Percentiles rank a stretch among this genome's conserved stretches.
Evolutionary conservation across 768 basidiomycete species (phyloP).

Genomic region (Amanita molliuscula): DNA sequence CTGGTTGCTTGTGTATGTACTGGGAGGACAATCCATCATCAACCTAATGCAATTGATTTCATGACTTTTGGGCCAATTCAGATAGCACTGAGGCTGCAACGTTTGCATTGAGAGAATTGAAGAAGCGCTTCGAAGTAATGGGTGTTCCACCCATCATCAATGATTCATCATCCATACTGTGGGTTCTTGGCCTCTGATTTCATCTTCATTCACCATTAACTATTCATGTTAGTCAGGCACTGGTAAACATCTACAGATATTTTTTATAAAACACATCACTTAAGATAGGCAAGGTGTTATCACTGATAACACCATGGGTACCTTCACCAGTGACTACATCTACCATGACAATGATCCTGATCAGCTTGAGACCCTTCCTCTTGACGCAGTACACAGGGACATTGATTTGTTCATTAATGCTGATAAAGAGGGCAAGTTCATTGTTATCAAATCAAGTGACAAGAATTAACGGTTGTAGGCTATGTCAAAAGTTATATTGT

Average conservation of each 20-base stretch:
- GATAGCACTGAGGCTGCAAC: conserved; percentile 35
- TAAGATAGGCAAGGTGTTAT: conserved; percentile 16
- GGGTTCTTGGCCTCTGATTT: conserved; percentile 13
- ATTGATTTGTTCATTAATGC: conserved; percentile 41
- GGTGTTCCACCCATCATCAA: conserved; percentile 40
- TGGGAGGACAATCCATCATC: conserved; percentile 28
- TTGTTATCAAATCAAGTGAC: not conserved
- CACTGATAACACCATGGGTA: conserved; percentile 33
- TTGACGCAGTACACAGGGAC: conserved; percentile 34
- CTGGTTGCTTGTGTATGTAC: not conserved
- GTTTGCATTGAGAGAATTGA: conserved; percentile 42
- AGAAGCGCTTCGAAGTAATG: conserved; percentile 29
- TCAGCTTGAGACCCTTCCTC: conserved; percentile 35
- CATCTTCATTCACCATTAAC: not conserved
- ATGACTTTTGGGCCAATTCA: conserved; percentile 23
- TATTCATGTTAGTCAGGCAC: conserved; percentile 34
- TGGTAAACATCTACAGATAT: conserved; percentile 16
- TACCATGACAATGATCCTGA: conserved; percentile 40
- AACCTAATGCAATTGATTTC: not conserved
- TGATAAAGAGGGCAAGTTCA: conserved; percentile 32
- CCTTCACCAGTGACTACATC: conserved; percentile 21
- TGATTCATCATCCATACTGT: conserved; percentile 59
- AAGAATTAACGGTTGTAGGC: conserved; percentile 18
- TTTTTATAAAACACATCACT: not conserved
- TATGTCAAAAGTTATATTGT: conserved; percentile 43